Evolutionary conservation across 371 early-diverging fungal genomes (phyloP), one percentile per base, ranked within the genome.

Genomic region (Fennellomyces sp.): DNA sequence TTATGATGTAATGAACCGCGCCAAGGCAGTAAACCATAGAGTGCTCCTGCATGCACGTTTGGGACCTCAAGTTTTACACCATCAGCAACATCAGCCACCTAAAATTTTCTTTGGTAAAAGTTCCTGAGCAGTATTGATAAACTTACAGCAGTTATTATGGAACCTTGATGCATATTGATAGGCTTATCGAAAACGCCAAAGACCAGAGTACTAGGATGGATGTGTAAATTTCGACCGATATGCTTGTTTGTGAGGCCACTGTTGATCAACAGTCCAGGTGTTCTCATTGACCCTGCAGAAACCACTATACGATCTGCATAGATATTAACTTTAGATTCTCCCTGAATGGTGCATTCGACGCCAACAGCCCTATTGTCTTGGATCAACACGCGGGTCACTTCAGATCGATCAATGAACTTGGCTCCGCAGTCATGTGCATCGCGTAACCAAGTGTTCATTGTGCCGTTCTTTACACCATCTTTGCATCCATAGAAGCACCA

Each of bases 401-500:
- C 68, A 15, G 83, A 76, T 26, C 77, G 66, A 17, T 88, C 78
- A 56, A 91, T 30, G 55, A 92, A 88, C 17, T 66, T 55, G 5
- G 86, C 82, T 8, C 86, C 88, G 49, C 76, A 45, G 8, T 78
- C 64, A 38, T 78, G 69, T 35, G 91, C 91, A 54, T 90, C 90
- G n/a, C 68, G 56, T 45, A 91, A 80, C 77, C 80, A 91, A 3
- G 88, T 88, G 61, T 79, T 73, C 52, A 77, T 70, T 0, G 86
- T 79, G 5, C 87, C 75, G 64, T 88, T 86, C 65, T 92, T 92
- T 58, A 85, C 83, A 5, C 84, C 89, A 52, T 76, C 80, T 41
- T 79, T 78, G 60, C 91, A 92, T 3, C 91, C 93, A 38, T 81
- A 74, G 29, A 73, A 73, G 49, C 91, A 92, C 53, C 63, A 82